Conservation (phyloP, 2,329 filamentous ascomycete genomes). For the Colletotrichum incanum region DNA sequence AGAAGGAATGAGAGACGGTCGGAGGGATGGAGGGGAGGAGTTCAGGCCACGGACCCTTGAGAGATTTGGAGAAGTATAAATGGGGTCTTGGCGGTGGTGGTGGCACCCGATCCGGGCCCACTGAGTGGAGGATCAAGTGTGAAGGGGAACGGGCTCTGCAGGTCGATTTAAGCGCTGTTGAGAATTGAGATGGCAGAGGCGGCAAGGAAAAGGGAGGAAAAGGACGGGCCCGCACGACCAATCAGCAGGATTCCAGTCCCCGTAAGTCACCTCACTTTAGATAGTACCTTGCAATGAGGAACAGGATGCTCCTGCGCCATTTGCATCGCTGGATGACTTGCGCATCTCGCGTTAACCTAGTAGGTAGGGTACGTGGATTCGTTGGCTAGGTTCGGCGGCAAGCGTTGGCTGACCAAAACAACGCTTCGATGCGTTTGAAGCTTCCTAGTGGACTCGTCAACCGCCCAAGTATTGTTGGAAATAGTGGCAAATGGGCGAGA, state of each 20-base stretch:
- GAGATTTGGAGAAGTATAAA: slow-evolving; percentile 14
- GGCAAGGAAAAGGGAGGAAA: slow-evolving; percentile 26
- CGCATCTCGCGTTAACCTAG: slow-evolving; percentile 2
- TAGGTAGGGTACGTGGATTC: background rate
- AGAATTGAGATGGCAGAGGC: slow-evolving; percentile 38
- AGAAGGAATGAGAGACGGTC: background rate
- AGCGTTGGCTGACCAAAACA: slow-evolving; percentile 5
- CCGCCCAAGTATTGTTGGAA: background rate
- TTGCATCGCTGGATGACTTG: slow-evolving; percentile 14
- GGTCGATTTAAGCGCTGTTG: slow-evolving; percentile 32
- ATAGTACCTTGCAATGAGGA: background rate
- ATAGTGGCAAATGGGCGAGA: slow-evolving; percentile 15
- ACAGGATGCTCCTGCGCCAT: slow-evolving; percentile 23
- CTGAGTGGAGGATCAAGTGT: slow-evolving; percentile 12
- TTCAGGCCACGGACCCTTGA: slow-evolving; percentile 18
- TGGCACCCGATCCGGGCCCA: slow-evolving; percentile 10
- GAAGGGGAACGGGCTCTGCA: slow-evolving; percentile 17
- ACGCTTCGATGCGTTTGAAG: background rate
- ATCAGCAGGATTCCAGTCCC: slow-evolving; percentile 23
- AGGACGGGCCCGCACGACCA: slow-evolving; percentile 23
- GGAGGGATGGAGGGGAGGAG: background rate
- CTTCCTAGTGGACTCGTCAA: slow-evolving; percentile 19
- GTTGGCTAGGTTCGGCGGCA: slow-evolving; percentile 3
- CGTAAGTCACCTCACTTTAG: background rate
- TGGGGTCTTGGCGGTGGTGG: slow-evolving; percentile 20